Evolutionary conservation across 1,284 basidiomycete genomes (phyloP).

Genomic region (Apiotrichum veenhuisii): DNA sequence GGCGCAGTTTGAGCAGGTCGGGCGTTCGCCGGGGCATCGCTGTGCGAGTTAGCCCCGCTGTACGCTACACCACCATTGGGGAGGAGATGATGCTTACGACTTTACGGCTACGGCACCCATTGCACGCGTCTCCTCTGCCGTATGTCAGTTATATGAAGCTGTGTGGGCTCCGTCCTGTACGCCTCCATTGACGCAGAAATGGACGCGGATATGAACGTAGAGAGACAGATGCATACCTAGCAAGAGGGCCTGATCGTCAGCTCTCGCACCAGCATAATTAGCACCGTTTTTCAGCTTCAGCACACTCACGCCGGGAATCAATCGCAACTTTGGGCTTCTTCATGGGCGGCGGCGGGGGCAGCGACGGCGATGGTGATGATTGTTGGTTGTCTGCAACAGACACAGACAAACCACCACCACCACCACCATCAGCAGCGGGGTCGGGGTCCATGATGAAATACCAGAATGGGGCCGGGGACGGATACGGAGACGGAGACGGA

Average conservation of each 20-base stretch:
- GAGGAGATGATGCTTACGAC: not conserved
- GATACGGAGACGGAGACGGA: too few relatives aligned
- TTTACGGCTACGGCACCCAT: constrained; percentile 1
- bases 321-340: not conserved
- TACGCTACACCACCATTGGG: too few relatives aligned
- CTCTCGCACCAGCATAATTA: too few relatives aligned
- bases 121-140: constrained; percentile 4
- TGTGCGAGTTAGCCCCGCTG: not conserved
- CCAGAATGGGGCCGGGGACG: too few relatives aligned
- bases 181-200: not conserved
- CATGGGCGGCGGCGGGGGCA: too few relatives aligned
- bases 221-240: not conserved
- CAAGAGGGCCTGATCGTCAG: constrained; percentile 2
- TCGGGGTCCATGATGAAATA: too few relatives aligned
- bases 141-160: not conserved
- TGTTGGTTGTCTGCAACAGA: too few relatives aligned
- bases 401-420: too few relatives aligned
- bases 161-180: not conserved
- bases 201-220: too few relatives aligned
- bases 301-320: not conserved
- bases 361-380: too few relatives aligned
- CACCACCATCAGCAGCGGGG: too few relatives aligned
- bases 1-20: constrained; percentile 16
- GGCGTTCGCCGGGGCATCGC: constrained; percentile 21
- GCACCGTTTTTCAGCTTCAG: too few relatives aligned